phyloP scores from a whole-genome alignment of 2,329 filamentous ascomycete genomes.

The Talaromyces sp. region DNA sequence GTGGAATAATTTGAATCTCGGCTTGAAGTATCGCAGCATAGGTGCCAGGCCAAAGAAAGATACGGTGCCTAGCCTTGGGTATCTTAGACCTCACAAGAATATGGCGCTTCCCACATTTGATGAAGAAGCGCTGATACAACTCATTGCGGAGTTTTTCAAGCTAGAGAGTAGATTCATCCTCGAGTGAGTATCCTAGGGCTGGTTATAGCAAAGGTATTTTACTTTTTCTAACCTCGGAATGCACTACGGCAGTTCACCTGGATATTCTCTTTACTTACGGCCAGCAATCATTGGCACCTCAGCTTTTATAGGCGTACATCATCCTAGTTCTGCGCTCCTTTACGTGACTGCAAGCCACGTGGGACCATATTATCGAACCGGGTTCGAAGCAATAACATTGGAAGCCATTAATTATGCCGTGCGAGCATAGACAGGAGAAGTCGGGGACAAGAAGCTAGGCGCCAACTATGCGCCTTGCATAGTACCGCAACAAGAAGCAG shows the following conservation, averaged over 20 bases:
- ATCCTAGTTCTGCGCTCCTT: slow-evolving; percentile 70
- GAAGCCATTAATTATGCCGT: slow-evolving; percentile 96
- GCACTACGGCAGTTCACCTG: no score
- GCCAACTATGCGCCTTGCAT: slow-evolving; percentile 99
- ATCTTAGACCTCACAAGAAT: no score
- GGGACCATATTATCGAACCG: slow-evolving; percentile 95
- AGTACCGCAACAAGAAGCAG: slow-evolving; percentile 88
- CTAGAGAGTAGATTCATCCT: slow-evolving; percentile 89
- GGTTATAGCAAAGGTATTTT: slow-evolving; percentile 30
- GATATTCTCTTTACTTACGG: no score
- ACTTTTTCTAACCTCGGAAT: no score
- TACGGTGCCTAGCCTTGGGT: no score
- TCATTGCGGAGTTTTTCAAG: slow-evolving; percentile 75
- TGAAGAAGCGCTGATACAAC: slow-evolving; percentile 65
- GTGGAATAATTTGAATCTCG: no score
- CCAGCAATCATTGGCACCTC: no score
- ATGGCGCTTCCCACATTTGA: slow-evolving; percentile 91
- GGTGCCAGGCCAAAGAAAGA: no score
- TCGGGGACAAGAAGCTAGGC: slow-evolving; percentile 96
- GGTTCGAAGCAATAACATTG: slow-evolving; percentile 92
- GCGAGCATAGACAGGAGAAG: slow-evolving; percentile 94
- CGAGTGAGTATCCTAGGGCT: slow-evolving; percentile 43
- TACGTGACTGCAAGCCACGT: slow-evolving; percentile 95
- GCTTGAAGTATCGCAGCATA: no score
- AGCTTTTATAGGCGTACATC: no score